phyloP scores from a whole-genome alignment of 257 asterid species.

The Agastache rugosa region DNA sequence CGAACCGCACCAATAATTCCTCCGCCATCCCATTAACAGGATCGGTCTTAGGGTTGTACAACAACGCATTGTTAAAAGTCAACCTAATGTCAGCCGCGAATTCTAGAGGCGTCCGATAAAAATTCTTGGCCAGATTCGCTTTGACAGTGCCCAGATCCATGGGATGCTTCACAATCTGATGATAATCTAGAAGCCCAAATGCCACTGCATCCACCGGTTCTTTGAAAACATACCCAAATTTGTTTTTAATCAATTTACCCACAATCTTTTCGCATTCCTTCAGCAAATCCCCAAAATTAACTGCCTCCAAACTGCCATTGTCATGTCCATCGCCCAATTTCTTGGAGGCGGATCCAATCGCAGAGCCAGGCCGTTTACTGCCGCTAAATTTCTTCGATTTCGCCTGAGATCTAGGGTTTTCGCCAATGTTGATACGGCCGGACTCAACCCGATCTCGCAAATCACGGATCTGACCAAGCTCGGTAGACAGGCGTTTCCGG shows the following conservation, averaged over 20 bases:
- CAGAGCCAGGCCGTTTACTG: conserved; percentile 50
- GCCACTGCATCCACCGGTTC: conserved; percentile 74
- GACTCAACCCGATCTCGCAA: conserved; percentile 76
- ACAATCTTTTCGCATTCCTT: conserved; percentile 77
- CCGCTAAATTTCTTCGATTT: conserved; percentile 60
- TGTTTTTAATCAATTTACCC: conserved; percentile 70
- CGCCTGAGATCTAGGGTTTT: conserved; percentile 58
- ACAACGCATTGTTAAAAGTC: conserved; percentile 86
- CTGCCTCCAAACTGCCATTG: conserved; percentile 34
- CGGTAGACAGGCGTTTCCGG: conserved; percentile 61
- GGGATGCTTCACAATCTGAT: conserved; percentile 80
- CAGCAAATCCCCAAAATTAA: conserved; percentile 55
- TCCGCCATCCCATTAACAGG: conserved; percentile 71
- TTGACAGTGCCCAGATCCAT: conserved; percentile 97
- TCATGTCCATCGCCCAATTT: conserved; percentile 45
- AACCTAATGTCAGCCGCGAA: conserved; percentile 84
- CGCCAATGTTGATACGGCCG: conserved; percentile 52
- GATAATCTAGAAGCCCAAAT: conserved; percentile 84
- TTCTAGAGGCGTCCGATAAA: conserved; percentile 62
- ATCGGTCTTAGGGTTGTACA: conserved; percentile 89
- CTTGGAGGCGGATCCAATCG: conserved; percentile 52
- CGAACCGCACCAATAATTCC: conserved; percentile 61
- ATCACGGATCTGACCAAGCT: conserved; percentile 81
- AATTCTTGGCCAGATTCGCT: conserved; percentile 56
- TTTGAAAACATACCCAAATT: conserved; percentile 64